Conservation (phyloP, 1,284 basidiomycete species). For the Sparassis latifolia region DNA sequence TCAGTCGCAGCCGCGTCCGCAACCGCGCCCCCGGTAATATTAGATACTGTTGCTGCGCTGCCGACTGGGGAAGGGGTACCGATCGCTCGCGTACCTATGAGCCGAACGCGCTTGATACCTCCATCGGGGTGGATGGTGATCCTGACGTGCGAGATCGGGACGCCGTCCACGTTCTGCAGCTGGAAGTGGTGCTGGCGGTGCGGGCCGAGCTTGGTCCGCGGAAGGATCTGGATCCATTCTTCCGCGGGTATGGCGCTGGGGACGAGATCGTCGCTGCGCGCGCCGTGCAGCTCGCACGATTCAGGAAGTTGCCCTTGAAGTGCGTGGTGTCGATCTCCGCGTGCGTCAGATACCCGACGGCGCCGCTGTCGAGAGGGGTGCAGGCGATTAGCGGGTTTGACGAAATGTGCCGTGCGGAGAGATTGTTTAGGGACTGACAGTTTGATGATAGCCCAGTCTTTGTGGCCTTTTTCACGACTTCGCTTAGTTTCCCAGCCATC, state of each 20-base stretch:
- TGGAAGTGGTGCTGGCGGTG: slow-evolving; percentile 89
- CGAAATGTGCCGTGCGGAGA: neutral
- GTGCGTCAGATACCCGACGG: slow-evolving; percentile 60
- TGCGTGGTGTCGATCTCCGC: slow-evolving; percentile 92
- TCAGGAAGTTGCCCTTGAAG: slow-evolving; percentile 96
- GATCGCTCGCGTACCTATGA: slow-evolving; percentile 56
- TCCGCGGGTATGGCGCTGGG: slow-evolving; percentile 35
- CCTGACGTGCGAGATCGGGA: slow-evolving; percentile 77
- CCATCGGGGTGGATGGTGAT: slow-evolving; percentile 94
- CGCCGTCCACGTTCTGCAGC: slow-evolving; percentile 55
- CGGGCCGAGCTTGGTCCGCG: slow-evolving; percentile 79
- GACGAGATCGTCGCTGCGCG: slow-evolving; percentile 39
- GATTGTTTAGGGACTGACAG: slow-evolving; percentile 48
- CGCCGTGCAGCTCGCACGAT: slow-evolving; percentile 78
- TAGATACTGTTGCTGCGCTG: slow-evolving; percentile 5
- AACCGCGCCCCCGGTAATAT: slow-evolving; percentile 4
- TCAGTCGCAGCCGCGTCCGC: neutral
- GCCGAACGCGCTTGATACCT: slow-evolving; percentile 86
- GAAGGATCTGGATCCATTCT: slow-evolving; percentile 72
- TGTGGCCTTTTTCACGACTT: slow-evolving; percentile 72
- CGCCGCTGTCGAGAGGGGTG: slow-evolving; percentile 28
- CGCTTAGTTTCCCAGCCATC: slow-evolving; percentile 99
- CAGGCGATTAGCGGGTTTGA: slow-evolving; percentile 24
- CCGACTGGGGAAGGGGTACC: slow-evolving; percentile 3
- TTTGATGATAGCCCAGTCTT: slow-evolving; percentile 89